Percentiles rank a stretch among this genome's conserved stretches.
Evolutionary conservation across 371 early-diverging fungal species (phyloP).

Genomic region (Actinomucor elegans): DNA sequence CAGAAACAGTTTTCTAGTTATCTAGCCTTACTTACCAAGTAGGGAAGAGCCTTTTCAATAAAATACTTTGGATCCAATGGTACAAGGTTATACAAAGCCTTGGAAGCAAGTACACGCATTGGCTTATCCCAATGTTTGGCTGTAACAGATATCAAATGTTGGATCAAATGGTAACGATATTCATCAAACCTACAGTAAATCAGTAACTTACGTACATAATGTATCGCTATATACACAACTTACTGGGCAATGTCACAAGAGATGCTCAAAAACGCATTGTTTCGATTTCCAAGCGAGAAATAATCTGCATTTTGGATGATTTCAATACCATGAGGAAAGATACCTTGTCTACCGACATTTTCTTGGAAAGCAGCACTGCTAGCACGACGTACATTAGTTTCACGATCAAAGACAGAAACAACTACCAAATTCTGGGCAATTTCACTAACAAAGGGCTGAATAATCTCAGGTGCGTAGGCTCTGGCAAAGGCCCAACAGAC

Average conservation of each 20-base stretch:
- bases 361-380: constrained; percentile 97
- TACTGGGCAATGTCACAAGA: constrained; percentile 73
- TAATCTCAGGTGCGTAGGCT: constrained; percentile 75
- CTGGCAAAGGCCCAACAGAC: constrained; percentile 97
- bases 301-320: constrained; percentile 91
- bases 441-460: constrained; percentile 57
- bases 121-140: constrained; percentile 86
- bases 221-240: constrained; percentile 7
- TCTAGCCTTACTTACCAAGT: constrained; percentile 28
- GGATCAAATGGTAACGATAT: constrained; percentile 72
- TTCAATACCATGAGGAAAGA: constrained; percentile 92
- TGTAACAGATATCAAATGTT: constrained; percentile 64
- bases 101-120: constrained; percentile 77
- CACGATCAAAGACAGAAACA: constrained; percentile 89
- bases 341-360: constrained; percentile 91
- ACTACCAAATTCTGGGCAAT: constrained; percentile 78
- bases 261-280: constrained; percentile 68
- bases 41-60: constrained; percentile 43
- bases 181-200: constrained; percentile 64
- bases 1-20: not conserved
- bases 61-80: constrained; percentile 60
- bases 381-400: constrained; percentile 93
- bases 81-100: constrained; percentile 65
- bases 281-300: constrained; percentile 85
- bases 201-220: too few species aligned